phyloP scores from a whole-genome alignment of 176 grass and related monocot species.

The maize (Zea mays) region Zm-B73-REFERENCE-NAM-5.0 NC_050096.1:286187001-286187500 shows the following conservation, averaged over 20 bases:
- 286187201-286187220: slow-evolving; percentile 64
- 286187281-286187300: slow-evolving; percentile 78
- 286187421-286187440: not conserved
- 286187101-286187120: too few species aligned
- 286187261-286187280: not conserved
- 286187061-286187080: too few species aligned
- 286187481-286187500: not conserved
- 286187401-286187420: not conserved
- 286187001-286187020: too few species aligned
- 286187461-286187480: not conserved
- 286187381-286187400: not conserved
- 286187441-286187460: not conserved
- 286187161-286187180: too few species aligned
- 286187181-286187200: not conserved
- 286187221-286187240: slow-evolving; percentile 44
- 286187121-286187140: too few species aligned
- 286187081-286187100: too few species aligned
- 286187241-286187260: too few species aligned
- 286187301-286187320: slow-evolving; percentile 84
- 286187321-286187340: slow-evolving; percentile 86
- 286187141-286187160: too few species aligned
- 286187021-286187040: too few species aligned
- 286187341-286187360: slow-evolving; percentile 30
- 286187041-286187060: too few species aligned
- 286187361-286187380: too few species aligned